Base-by-base conservation (phyloP, 2,329 filamentous ascomycete species). In the Ceratocystis ficicola region DNA sequence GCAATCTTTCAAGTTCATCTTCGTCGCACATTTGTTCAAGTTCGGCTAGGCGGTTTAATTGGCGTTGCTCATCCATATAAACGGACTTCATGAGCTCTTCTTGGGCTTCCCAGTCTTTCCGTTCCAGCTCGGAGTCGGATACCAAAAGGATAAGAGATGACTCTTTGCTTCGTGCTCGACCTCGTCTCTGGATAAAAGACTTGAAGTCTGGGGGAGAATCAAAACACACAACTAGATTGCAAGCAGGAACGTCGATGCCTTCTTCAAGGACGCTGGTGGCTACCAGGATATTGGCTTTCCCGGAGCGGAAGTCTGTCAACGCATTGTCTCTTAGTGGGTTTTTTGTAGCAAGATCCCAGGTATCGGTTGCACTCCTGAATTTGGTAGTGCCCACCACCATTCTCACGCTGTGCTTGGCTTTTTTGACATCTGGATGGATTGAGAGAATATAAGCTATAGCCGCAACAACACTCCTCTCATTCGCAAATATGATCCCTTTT, bases 1-100 rank as follows among this genome's bases (percentile, higher is more conserved):
- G 72, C 0, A 70, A 69, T 0, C 64, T 30, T 5, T 44, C 63
- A 41, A 75, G 5, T 36, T 67, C 66, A 17, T 65, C 62, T 22
- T 46, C 5, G 25, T 67, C 63, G 15, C 28, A 72, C 0, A 69
- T 68, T 1, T 80, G 76, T 69, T 89, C 84, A 2, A 82, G 69
- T 1, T 76, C 69, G 60, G 78, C 72, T 0, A 83, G 72, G 15
- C 77, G 72, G 22, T 78, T 71, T 0, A 80, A 72, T 63, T 80
- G 74, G 25, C 86, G 78, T 68, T 80, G 73, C 5, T 90, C 84
- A 57, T 89, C 81, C 68, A 86, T 80, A 70, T 90, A 95, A 0
- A 81, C 79, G 60, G 75, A 72, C 70, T 85, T 88, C 86, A 96
- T 91, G n/a, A 83, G 77, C 2, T 78, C 73, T 72, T 96, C 93